A percentile compares a stretch with the other conserved stretches of the same genome.
Evolutionary conservation across 441 rosid genomes (phyloP).

Genomic region (Gossypium aridum): DNA sequence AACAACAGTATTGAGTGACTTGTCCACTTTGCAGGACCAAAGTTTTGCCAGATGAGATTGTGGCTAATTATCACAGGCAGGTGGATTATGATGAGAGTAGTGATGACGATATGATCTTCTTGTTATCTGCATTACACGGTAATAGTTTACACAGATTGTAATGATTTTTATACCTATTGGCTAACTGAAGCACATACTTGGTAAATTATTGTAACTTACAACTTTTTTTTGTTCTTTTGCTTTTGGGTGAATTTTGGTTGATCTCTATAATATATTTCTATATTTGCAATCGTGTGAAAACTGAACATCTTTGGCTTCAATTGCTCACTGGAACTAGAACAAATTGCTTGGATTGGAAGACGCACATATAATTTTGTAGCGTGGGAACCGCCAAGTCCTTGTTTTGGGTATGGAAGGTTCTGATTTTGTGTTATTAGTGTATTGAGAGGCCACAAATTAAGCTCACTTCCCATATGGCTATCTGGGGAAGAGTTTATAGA

Average conservation of each 20-base stretch:
- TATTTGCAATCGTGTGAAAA: not conserved
- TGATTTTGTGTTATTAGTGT: not conserved
- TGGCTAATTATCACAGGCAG: slow-evolving; percentile 21
- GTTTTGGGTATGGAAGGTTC: not conserved
- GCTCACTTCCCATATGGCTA: not conserved
- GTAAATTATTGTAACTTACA: too few relatives aligned
- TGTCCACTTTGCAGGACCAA: slow-evolving; percentile 53
- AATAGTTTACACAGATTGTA: slow-evolving; percentile 22
- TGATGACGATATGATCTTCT: slow-evolving; percentile 25
- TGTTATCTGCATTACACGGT: slow-evolving; percentile 28
- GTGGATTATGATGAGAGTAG: slow-evolving; percentile 22
- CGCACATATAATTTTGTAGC: too few relatives aligned
- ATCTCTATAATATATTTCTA: not conserved
- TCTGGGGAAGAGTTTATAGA: not conserved
- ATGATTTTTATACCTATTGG: not conserved
- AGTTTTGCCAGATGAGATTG: slow-evolving; percentile 43
- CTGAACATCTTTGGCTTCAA: not conserved
- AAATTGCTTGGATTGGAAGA: not conserved
- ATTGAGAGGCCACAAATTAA: not conserved
- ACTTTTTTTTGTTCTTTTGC: not conserved
- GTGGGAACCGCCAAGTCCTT: not conserved
- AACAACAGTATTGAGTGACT: slow-evolving; percentile 27
- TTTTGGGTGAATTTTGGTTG: not conserved
- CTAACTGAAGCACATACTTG: too few relatives aligned
- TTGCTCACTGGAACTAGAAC: not conserved